These are phyloP conservation scores for Lunularia cruciata DNA, from an alignment of 225 moss, liverwort and hornwort species.

Conservation along the genomic window DNA sequence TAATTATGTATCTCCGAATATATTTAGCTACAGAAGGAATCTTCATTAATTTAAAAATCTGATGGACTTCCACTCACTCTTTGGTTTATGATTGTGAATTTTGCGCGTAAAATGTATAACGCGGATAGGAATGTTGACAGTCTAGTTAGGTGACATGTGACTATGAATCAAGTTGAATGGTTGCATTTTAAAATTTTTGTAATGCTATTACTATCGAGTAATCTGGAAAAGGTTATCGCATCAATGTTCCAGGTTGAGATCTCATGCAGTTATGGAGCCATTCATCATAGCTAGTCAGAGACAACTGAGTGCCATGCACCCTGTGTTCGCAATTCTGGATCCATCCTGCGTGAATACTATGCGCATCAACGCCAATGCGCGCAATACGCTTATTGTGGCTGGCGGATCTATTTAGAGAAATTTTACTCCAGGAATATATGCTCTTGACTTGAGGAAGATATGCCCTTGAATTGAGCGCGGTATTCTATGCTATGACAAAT, in stretches of 20 bases:
- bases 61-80: too few relatives aligned
- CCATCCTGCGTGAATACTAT: constrained; percentile 46
- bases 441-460: constrained; percentile 10
- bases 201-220: background rate
- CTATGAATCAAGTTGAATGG: background rate
- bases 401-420: constrained; percentile 31
- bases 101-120: too few relatives aligned
- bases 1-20: constrained; percentile 21
- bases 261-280: constrained; percentile 55
- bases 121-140: too few relatives aligned
- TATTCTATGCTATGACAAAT: constrained; percentile 43
- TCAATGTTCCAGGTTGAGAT: background rate
- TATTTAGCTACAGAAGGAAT: background rate
- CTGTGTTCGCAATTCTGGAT: constrained; percentile 40
- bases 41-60: background rate
- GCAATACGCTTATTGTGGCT: constrained; percentile 29
- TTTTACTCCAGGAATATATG: constrained; percentile 44
- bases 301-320: constrained; percentile 54
- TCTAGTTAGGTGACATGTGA: background rate
- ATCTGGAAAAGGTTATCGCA: too few relatives aligned
- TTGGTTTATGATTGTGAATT: too few relatives aligned
- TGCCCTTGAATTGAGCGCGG: constrained; percentile 4
- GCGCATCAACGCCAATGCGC: constrained; percentile 52
- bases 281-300: constrained; percentile 46
- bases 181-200: background rate